Evolutionary conservation across 805 yeast species (phyloP), one percentile per base, ranked within the genome.

Genomic region (Scheffersomyces spartinae): DNA sequence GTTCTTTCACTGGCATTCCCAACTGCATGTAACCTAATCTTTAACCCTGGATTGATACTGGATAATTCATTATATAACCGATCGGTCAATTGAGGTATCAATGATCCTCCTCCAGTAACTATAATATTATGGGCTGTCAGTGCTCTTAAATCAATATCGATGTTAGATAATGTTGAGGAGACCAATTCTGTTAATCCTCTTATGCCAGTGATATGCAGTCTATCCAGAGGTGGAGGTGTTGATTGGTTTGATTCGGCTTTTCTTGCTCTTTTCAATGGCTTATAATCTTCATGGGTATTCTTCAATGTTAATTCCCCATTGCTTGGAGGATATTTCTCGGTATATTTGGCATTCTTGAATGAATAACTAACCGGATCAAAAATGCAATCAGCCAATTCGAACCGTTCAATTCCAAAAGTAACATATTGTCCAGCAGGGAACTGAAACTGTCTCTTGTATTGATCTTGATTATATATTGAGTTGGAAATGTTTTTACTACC

Each of bases 41-140:
- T 86, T 37, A 85, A 61, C 18, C 94, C 93, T 5, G 95, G 94
- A 41, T 85, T 74, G 31, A 66, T 55, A 26, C 63, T 60, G 16
- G 74, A 66, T 27, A 86, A 55, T 40, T 85, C 95, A 23, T 67
- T 58, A 48, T 75, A 71, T 31, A 86, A 49, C 34, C 94, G 59
- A 39, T 83, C 93, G 11, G 78, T 76, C 27, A 85, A 55, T 5
- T 91, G 93, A 9, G 94, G 93, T 11, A 82, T 63, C 30, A 82
- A 62, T 6, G 94, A 76, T 0, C 77, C 64, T 3, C 94, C 81
- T 13, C 96, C 96, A 0, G 94, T 83, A 14, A 86, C 64, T 10
- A 86, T 80, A 28, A 86, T 76, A 44, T 85, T 85, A 51, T 84
- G 88, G 0, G 95, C 95, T 13, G 84, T 61, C 21, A 84, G 79